These are phyloP conservation scores for Priceomyces haplophilus DNA, from an alignment of 805 yeast genomes.

Conservation along the genomic window DNA sequence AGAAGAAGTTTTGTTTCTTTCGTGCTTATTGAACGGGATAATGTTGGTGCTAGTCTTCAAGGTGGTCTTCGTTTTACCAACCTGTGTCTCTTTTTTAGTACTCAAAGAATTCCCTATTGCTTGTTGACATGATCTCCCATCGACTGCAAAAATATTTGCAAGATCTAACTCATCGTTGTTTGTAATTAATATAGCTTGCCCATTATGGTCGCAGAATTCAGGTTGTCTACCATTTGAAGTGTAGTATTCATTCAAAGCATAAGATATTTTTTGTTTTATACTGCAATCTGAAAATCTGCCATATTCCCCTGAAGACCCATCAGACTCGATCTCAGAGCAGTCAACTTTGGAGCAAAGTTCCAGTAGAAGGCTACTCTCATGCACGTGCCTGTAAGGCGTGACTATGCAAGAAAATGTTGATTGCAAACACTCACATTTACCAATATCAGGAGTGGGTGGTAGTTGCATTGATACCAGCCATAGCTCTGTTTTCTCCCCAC, in stretches of 20 bases:
- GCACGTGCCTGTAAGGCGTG: conserved; percentile 20
- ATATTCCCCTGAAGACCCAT: conserved; percentile 37
- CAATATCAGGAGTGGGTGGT: conserved; percentile 42
- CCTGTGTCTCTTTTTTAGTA: not conserved
- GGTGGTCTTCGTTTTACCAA: not conserved
- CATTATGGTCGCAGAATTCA: conserved; percentile 23
- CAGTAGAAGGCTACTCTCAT: conserved; percentile 19
- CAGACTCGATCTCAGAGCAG: conserved; percentile 36
- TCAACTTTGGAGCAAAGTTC: conserved; percentile 36
- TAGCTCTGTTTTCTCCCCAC: conserved; percentile 3
- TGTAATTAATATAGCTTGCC: conserved; percentile 16
- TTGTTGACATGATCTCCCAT: conserved; percentile 26
- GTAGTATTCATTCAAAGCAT: conserved; percentile 38
- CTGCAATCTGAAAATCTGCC: conserved; percentile 43
- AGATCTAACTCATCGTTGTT: conserved; percentile 15
- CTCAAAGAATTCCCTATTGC: conserved; percentile 11
- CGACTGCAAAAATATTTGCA: conserved; percentile 15
- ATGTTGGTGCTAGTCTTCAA: not conserved
- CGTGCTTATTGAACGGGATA: not conserved
- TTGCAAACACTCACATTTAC: conserved; percentile 45
- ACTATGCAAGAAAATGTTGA: conserved; percentile 37
- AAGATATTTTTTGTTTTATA: conserved; percentile 35
- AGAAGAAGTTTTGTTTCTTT: not conserved
- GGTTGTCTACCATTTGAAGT: conserved; percentile 16
- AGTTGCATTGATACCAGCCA: conserved; percentile 23